Conservation (phyloP, 352 stramenopile species). For the Globisporangium cylindrosporum region DNA sequence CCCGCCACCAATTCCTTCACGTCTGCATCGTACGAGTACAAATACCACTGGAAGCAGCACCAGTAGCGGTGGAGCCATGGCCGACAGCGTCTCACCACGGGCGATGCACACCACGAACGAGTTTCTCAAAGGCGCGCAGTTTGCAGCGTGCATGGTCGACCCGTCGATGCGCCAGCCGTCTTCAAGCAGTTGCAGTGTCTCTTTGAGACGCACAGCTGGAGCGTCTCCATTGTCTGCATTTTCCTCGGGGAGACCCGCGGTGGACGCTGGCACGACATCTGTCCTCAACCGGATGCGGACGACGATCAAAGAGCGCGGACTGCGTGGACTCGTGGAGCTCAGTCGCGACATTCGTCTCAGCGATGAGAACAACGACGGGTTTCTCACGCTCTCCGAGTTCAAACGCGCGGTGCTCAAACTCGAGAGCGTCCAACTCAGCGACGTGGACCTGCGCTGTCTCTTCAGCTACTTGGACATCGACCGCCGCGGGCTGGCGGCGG, state of each 20-base stretch:
- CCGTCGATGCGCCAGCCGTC: constrained; percentile 31
- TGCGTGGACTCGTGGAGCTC: constrained; percentile 62
- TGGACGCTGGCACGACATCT: constrained; percentile 56
- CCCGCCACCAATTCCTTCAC: constrained; percentile 20
- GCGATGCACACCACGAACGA: constrained; percentile 48
- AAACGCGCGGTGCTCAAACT: constrained; percentile 48
- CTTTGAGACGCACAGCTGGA: background rate
- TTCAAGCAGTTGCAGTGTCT: constrained; percentile 13
- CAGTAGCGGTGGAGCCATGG: constrained; percentile 2
- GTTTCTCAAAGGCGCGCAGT: constrained; percentile 68
- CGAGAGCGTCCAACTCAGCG: constrained; percentile 50
- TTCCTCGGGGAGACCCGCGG: constrained; percentile 13
- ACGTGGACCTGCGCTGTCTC: constrained; percentile 67
- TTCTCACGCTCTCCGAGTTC: constrained; percentile 76
- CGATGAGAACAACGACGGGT: constrained; percentile 63
- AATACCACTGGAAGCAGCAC: constrained; percentile 4
- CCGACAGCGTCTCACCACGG: constrained; percentile 31
- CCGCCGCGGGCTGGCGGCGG: constrained; percentile 56
- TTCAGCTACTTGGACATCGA: constrained; percentile 83
- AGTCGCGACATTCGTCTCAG: constrained; percentile 64
- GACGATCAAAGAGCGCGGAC: constrained; percentile 49
- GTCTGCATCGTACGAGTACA: constrained; percentile 25
- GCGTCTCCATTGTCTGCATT: background rate
- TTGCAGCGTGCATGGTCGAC: constrained; percentile 60
- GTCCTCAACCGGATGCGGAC: constrained; percentile 49